A percentile compares a stretch with the other conserved stretches of the same genome.
These are phyloP conservation scores for Ogataea dorogensis DNA, from an alignment of 805 yeast genomes.

Conservation along the genomic window DNA sequence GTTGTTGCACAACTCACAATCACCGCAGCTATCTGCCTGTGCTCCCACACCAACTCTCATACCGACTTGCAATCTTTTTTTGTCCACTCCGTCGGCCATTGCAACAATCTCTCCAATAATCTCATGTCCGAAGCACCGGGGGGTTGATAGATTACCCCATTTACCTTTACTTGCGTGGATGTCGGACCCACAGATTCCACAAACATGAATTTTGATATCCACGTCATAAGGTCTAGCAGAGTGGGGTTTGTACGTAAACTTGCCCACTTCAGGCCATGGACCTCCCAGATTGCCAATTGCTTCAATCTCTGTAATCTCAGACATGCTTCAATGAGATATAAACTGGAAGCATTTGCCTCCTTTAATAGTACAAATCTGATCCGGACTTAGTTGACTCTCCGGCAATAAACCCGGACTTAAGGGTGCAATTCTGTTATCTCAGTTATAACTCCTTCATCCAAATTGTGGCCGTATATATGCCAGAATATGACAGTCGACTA, in stretches of 20 bases:
- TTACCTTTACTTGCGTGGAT: constrained; percentile 47
- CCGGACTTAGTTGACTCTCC: no score
- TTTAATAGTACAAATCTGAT: neutral
- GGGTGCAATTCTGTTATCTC: no score
- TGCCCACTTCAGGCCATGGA: constrained; percentile 34
- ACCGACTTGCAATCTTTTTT: constrained; percentile 53
- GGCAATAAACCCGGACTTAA: no score
- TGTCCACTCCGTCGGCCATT: constrained; percentile 52
- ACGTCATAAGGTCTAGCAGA: constrained; percentile 40
- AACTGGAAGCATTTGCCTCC: neutral
- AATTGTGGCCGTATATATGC: no score
- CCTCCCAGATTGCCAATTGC: constrained; percentile 18
- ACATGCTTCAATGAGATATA: constrained; percentile 2
- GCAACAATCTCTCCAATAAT: constrained; percentile 58
- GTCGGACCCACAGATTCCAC: constrained; percentile 64
- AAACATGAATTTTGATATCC: constrained; percentile 42
- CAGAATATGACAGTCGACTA: no score
- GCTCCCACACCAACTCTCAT: constrained; percentile 84
- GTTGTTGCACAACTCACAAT: constrained; percentile 57
- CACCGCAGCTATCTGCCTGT: constrained; percentile 55
- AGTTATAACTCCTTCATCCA: no score
- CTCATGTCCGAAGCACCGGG: constrained; percentile 58
- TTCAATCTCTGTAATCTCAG: constrained; percentile 1
- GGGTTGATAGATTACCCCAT: constrained; percentile 43
- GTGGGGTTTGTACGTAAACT: constrained; percentile 34